phyloP scores from a whole-genome alignment of 805 yeast genomes.

The Lachancea waltii region DNA sequence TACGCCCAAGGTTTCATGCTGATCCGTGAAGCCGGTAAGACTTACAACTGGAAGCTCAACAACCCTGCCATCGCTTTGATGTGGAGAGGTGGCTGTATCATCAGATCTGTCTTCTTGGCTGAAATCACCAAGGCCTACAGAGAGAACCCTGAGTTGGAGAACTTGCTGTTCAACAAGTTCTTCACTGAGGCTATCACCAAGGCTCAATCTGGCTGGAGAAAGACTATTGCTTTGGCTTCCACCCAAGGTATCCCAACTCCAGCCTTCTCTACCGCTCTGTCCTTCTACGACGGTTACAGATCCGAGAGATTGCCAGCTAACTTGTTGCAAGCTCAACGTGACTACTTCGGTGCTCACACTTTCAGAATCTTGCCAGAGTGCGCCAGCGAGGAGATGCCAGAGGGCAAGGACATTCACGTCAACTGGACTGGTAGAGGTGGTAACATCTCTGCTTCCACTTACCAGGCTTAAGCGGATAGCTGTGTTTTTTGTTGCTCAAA shows the following conservation, averaged over 20 bases:
- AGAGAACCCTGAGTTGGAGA: constrained; percentile 87
- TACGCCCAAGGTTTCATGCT: constrained; percentile 99
- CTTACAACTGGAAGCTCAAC: constrained; percentile 94
- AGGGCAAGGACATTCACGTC: constrained; percentile 78
- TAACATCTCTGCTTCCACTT: constrained; percentile 90
- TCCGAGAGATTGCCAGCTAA: constrained; percentile 93
- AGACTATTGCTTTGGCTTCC: constrained; percentile 70
- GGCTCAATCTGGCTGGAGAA: constrained; percentile 96
- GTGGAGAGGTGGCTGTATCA: constrained; percentile 99
- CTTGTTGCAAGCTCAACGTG: constrained; percentile 99
- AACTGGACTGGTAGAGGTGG: constrained; percentile 99
- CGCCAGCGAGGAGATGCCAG: constrained; percentile 72
- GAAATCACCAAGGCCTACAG: constrained; percentile 97
- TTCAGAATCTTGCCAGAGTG: constrained; percentile 88
- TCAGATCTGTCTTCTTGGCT: constrained; percentile 96
- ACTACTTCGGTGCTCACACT: constrained; percentile 99
- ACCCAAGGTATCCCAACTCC: constrained; percentile 93
- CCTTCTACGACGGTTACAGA: constrained; percentile 99
- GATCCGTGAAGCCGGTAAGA: constrained; percentile 96
- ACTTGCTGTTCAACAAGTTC: constrained; percentile 92
- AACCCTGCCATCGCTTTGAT: constrained; percentile 97
- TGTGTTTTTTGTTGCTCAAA: too few relatives aligned
- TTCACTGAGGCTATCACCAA: constrained; percentile 83
- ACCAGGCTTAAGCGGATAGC: constrained; percentile 62
- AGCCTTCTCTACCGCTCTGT: constrained; percentile 92